Conservation (phyloP, 176 grass and related monocot genomes). For the Phoenix dactylifera region DNA sequence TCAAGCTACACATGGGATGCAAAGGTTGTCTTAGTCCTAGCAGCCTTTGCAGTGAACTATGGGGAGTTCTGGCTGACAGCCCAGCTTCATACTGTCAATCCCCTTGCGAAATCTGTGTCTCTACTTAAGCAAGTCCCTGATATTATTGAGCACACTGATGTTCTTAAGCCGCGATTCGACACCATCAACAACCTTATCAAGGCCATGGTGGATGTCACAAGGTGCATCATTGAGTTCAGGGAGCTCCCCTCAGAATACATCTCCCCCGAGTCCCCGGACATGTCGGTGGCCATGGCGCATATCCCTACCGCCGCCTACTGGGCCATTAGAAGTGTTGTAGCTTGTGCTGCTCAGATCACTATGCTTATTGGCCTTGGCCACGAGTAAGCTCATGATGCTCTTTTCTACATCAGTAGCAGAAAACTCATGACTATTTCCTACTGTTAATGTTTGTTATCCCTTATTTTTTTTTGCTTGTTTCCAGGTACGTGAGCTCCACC, state of each 20-base stretch:
- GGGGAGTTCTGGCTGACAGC: conserved; percentile 36
- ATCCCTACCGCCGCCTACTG: conserved; percentile 44
- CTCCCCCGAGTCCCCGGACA: conserved; percentile 14
- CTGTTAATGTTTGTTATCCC: neutral
- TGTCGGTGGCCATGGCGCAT: conserved; percentile 15
- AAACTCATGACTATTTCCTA: no score
- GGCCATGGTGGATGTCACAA: conserved; percentile 38
- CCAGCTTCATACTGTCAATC: conserved; percentile 29
- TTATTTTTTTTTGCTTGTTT: neutral
- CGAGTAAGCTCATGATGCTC: conserved; percentile 21
- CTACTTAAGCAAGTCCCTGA: conserved; percentile 33
- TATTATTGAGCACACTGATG: conserved; percentile 28
- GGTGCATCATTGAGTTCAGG: conserved; percentile 34
- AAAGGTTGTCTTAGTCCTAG: conserved; percentile 30
- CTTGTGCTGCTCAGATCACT: conserved; percentile 34
- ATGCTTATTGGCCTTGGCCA: conserved; percentile 28
- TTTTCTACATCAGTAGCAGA: no score
- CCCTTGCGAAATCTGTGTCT: conserved; percentile 28
- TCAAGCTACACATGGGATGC: conserved; percentile 35
- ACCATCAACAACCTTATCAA: conserved; percentile 35
- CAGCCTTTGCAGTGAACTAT: conserved; percentile 33
- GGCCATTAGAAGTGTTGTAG: conserved; percentile 30
- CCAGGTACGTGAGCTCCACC: conserved; percentile 31
- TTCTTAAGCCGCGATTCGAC: conserved; percentile 39
- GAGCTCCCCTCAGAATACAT: conserved; percentile 27